Conservation (phyloP, 129 eudicot genomes). For the Pittosporum tobira region DNA sequence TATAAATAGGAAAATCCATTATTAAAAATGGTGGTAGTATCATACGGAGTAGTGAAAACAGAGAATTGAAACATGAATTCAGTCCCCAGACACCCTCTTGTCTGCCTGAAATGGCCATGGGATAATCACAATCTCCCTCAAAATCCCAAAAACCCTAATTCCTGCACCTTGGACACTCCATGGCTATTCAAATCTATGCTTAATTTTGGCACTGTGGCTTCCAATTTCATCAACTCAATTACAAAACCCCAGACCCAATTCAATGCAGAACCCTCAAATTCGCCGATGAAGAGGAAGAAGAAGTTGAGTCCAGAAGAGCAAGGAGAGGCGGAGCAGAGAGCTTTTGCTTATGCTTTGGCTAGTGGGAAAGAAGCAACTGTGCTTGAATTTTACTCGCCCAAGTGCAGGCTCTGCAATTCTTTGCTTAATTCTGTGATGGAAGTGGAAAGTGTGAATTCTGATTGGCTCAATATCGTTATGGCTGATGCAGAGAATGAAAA, state of each 20-base stretch:
- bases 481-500: constrained; percentile 86
- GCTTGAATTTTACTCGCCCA: constrained; percentile 81
- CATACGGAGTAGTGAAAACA: no score
- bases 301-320: constrained; percentile 49
- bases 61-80: constrained; percentile 8
- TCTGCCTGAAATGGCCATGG: constrained; percentile 96
- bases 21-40: no score
- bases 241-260: constrained; percentile 20
- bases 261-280: neutral
- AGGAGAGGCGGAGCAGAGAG: constrained; percentile 84
- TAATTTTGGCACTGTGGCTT: constrained; percentile 30
- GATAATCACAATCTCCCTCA: constrained; percentile 15
- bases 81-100: constrained; percentile 34
- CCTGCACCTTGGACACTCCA: constrained; percentile 58
- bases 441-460: constrained; percentile 61
- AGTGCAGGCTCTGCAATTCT: constrained; percentile 72
- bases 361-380: constrained; percentile 76
- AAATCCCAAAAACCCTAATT: constrained; percentile 21
- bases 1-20: no score
- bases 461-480: constrained; percentile 92
- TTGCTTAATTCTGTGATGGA: constrained; percentile 61
- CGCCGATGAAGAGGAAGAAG: constrained; percentile 12
- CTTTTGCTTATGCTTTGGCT: constrained; percentile 66
- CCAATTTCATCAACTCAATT: constrained; percentile 29
- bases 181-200: constrained; percentile 73